Conservation (phyloP, 495 filamentous ascomycete species). For the Wilcoxina mikolae region DNA sequence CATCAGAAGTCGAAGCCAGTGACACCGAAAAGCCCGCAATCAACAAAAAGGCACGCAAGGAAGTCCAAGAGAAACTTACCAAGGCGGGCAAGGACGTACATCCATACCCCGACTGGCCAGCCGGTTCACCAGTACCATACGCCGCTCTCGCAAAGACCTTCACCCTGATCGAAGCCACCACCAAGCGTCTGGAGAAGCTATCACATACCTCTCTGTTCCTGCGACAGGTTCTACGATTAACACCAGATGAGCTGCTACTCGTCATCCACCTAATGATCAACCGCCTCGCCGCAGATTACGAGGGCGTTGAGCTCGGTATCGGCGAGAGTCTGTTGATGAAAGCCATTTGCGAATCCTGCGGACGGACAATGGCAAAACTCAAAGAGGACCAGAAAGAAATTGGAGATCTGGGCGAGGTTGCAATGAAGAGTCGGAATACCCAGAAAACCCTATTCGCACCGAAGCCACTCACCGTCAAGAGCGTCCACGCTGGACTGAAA, state of each 20-base stretch:
- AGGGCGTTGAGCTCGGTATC: conserved; percentile 89
- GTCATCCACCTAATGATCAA: conserved; percentile 93
- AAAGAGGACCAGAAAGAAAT: conserved; percentile 92
- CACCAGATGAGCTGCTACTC: conserved; percentile 71
- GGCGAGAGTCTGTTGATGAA: conserved; percentile 98
- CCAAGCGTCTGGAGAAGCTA: conserved; percentile 72
- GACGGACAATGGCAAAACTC: conserved; percentile 70
- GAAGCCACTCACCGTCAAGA: conserved; percentile 70
- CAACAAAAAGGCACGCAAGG: conserved; percentile 62
- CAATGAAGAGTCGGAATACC: conserved; percentile 82
- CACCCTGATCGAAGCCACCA: conserved; percentile 81
- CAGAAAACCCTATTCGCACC: conserved; percentile 97
- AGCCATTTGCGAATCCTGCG: conserved; percentile 85
- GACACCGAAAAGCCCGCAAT: conserved; percentile 64
- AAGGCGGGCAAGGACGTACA: conserved; percentile 45
- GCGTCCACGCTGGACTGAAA: conserved; percentile 78
- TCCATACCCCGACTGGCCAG: conserved; percentile 86
- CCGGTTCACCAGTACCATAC: conserved; percentile 79
- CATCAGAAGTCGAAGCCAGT: conserved; percentile 37
- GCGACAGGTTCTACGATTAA: conserved; percentile 79
- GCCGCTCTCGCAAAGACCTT: conserved; percentile 91
- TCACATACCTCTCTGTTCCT: conserved; percentile 83
- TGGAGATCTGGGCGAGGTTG: conserved; percentile 85
- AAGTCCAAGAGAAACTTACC: conserved; percentile 63
- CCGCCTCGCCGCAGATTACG: conserved; percentile 91